Evolutionary conservation across 148 eudicot species (phyloP).

Genomic region (Chenopodium quinoa): DNA sequence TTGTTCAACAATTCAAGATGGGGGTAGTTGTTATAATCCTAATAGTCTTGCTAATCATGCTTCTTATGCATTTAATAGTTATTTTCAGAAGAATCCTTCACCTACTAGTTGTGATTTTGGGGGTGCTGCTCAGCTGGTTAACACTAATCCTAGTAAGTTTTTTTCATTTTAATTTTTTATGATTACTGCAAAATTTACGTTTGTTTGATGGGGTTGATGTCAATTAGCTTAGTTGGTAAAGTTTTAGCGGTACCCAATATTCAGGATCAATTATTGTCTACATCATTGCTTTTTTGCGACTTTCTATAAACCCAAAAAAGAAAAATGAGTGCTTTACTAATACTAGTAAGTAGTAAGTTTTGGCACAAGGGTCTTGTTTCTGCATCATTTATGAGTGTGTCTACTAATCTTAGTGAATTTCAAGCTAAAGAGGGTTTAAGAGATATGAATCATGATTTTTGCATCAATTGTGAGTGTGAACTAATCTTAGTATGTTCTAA

Average conservation of each 20-base stretch:
- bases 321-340: too few species aligned
- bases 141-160: constrained; percentile 80
- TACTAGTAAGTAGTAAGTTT: too few species aligned
- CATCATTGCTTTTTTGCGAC: not conserved
- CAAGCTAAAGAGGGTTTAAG: not conserved
- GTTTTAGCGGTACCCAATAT: too few species aligned
- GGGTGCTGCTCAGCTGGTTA: constrained; percentile 61
- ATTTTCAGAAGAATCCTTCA: constrained; percentile 71
- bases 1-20: constrained; percentile 69
- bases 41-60: constrained; percentile 70
- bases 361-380: too few species aligned
- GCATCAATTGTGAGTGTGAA: not conserved
- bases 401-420: too few species aligned
- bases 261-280: not conserved
- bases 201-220: not conserved
- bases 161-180: not conserved
- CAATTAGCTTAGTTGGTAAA: not conserved
- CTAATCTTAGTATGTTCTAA: not conserved
- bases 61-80: constrained; percentile 83
- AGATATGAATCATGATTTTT: not conserved
- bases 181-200: not conserved
- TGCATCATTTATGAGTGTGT: not conserved
- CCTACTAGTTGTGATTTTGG: constrained; percentile 87
- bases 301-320: not conserved
- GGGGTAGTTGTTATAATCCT: constrained; percentile 74